Evolutionary conservation across 345 rosid genomes (phyloP).

Genomic region (Mangifera indica): DNA sequence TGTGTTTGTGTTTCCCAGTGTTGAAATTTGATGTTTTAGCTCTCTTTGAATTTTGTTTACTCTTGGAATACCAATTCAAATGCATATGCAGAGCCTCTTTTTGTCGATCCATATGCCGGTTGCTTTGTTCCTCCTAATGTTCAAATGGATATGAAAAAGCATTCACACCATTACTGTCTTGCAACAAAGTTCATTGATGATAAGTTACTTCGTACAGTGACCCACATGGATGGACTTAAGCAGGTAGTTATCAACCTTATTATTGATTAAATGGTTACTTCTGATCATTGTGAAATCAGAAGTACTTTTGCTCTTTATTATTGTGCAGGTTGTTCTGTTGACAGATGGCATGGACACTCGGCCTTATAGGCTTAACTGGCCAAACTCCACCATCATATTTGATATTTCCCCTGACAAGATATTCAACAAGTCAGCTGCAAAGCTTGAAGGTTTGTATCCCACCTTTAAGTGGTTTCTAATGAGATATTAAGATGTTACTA

Average conservation of each 20-base stretch:
- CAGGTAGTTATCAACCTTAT: conserved; percentile 47
- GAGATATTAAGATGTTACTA: neutral
- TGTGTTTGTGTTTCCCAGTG: neutral
- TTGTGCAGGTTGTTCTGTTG: conserved; percentile 76
- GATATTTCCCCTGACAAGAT: conserved; percentile 70
- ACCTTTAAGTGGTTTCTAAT: conserved; percentile 5
- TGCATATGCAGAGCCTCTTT: conserved; percentile 66
- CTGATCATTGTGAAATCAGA: conserved; percentile 1
- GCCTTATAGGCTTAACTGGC: conserved; percentile 91
- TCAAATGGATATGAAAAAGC: conserved; percentile 44
- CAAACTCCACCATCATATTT: conserved; percentile 72
- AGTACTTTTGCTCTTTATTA: conserved; percentile 14
- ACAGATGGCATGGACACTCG: conserved; percentile 96
- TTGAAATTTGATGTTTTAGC: neutral
- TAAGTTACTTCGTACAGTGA: conserved; percentile 53
- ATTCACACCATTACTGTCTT: conserved; percentile 60
- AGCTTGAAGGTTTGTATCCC: conserved; percentile 57
- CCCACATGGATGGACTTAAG: conserved; percentile 67
- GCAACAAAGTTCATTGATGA: conserved; percentile 88
- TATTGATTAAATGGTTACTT: conserved; percentile 9
- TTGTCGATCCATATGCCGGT: conserved; percentile 81
- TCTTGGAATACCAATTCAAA: neutral
- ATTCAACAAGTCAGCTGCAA: conserved; percentile 51
- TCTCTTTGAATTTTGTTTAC: neutral
- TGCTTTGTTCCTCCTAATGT: conserved; percentile 58